phyloP scores from a whole-genome alignment of 257 asterid species.

The Solanum gracilifrons region DNA sequence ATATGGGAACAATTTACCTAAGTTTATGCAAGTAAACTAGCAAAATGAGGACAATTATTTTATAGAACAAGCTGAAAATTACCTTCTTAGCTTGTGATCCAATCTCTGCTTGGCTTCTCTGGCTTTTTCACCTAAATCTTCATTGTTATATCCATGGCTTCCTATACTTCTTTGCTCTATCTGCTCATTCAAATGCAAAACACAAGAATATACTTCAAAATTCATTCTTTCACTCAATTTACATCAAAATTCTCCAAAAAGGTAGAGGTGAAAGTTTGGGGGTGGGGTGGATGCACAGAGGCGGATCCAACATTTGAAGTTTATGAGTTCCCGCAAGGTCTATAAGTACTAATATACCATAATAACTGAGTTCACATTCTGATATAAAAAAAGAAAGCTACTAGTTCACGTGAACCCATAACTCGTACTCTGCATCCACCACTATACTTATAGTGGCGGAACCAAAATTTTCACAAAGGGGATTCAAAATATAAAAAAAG shows the following conservation, averaged over 20 bases:
- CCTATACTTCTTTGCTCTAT: constrained; percentile 19
- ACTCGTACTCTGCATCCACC: not conserved
- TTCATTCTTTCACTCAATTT: not conserved
- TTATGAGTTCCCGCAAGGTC: rapidly evolving
- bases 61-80: not conserved
- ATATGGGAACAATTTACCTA: not conserved
- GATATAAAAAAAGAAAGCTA: not conserved
- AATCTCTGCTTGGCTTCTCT: constrained; percentile 50
- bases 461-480: not conserved
- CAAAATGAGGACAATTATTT: not conserved
- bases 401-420: not conserved
- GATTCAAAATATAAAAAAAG: no score
- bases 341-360: not conserved
- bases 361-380: not conserved
- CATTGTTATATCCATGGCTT: constrained; percentile 5
- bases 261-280: not conserved
- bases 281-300: not conserved
- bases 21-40: not conserved
- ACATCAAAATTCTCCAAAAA: not conserved
- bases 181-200: not conserved
- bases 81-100: constrained; percentile 34
- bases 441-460: no score
- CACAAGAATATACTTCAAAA: not conserved
- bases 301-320: not conserved
- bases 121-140: constrained; percentile 11